phyloP scores from a whole-genome alignment of 805 yeast genomes.

The Priceomyces melissophilus region DNA sequence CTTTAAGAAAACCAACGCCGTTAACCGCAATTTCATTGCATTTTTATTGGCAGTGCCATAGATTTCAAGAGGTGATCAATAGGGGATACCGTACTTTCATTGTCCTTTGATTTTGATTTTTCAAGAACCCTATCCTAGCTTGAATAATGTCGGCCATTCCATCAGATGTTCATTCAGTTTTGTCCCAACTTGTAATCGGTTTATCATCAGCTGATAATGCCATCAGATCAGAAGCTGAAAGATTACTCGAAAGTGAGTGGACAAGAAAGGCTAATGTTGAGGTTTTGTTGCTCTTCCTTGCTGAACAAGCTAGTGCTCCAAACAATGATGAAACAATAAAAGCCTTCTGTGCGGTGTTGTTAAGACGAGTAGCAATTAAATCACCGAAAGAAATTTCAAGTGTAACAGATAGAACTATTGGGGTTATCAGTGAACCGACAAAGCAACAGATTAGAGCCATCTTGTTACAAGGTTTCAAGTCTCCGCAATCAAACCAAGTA shows the following conservation, averaged over 20 bases:
- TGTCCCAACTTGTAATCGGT: constrained; percentile 56
- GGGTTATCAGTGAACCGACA: constrained; percentile 58
- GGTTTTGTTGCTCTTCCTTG: constrained; percentile 68
- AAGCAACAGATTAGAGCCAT: constrained; percentile 59
- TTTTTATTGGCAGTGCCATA: too few relatives aligned
- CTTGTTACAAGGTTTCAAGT: constrained; percentile 69
- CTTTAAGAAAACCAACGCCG: too few relatives aligned
- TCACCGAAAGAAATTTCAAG: constrained; percentile 66
- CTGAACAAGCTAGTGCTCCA: constrained; percentile 71
- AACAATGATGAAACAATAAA: constrained; percentile 50
- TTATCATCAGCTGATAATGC: constrained; percentile 78
- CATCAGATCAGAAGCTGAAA: constrained; percentile 76
- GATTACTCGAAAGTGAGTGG: constrained; percentile 72
- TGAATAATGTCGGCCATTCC: constrained; percentile 48
- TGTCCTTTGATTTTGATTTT: neutral
- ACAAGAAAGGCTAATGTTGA: constrained; percentile 63
- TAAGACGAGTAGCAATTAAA: constrained; percentile 80
- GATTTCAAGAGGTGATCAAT: too few relatives aligned
- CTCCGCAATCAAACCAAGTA: constrained; percentile 67
- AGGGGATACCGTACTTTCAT: neutral
- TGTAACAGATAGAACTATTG: constrained; percentile 75
- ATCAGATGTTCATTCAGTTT: constrained; percentile 52
- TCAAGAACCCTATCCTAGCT: neutral
- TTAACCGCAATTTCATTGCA: too few relatives aligned
- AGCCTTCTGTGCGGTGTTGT: constrained; percentile 81